Conservation (phyloP, 768 basidiomycete genomes). For the Phlebiopsis flavidoalba region DNA sequence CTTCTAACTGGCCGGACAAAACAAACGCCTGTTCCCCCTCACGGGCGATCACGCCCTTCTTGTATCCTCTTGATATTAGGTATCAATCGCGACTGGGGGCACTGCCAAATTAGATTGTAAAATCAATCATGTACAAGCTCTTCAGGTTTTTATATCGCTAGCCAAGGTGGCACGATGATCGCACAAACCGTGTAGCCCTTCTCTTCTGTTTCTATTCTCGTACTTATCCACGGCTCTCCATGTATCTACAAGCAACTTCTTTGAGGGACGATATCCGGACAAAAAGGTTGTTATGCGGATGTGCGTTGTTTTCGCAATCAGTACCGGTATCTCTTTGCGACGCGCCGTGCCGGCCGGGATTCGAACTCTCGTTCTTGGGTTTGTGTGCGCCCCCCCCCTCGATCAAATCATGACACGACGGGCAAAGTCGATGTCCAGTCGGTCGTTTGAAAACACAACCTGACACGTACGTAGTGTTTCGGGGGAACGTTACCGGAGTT, state of each 20-base stretch:
- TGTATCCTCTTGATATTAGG: not conserved
- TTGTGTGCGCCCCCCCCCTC: too few relatives aligned
- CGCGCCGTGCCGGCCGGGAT: too few relatives aligned
- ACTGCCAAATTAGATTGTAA: not conserved
- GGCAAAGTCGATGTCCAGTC: too few relatives aligned
- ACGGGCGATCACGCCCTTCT: not conserved
- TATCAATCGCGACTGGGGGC: not conserved
- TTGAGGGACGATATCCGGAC: too few relatives aligned
- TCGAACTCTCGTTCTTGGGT: too few relatives aligned
- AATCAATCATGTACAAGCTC: constrained; percentile 1
- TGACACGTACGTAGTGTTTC: too few relatives aligned
- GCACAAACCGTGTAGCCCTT: not conserved
- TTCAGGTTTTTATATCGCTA: not conserved
- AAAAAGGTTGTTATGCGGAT: too few relatives aligned
- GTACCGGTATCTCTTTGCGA: too few relatives aligned
- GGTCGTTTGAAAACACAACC: too few relatives aligned
- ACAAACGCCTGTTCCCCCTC: not conserved
- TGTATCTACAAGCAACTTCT: not conserved
- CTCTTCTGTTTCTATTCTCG: not conserved
- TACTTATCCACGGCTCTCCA: not conserved
- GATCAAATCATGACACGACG: too few relatives aligned
- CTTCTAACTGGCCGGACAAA: not conserved
- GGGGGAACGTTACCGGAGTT: too few relatives aligned
- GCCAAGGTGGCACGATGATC: not conserved
- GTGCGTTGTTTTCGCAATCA: too few relatives aligned